Base-by-base conservation (phyloP, 1,284 basidiomycete genomes). In the Rhodotorula mucilaginosa region DNA sequence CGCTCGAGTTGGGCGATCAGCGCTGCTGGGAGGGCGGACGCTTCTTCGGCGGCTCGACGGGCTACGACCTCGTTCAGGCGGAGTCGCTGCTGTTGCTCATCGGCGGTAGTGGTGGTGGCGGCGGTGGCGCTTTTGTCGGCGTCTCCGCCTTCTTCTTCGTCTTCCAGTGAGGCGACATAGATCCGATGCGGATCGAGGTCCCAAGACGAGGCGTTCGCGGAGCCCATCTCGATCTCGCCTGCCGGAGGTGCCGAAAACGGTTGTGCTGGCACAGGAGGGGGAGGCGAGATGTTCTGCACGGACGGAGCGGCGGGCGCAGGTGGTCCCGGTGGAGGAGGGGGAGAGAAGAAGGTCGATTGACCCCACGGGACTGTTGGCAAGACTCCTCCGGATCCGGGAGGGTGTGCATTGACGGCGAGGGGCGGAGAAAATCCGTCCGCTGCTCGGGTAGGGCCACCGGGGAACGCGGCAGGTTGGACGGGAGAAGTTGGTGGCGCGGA, bases 111-210 rank as follows among this genome's bases (percentile, higher is more conserved):
- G n/a, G 62, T 26, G 26, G 26, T 26, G 26, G 26, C 26, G 8
- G 19, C 49, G 19, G 18, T 16, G 47, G 15, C 8, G 19, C 18
- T 3, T n/a, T 23, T 23, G 4, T 54, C 57, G 44, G 12, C n/a
- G 19, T 15, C 39, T 8, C 10, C 8, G 18, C 16, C 26, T 12
- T 70, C 68, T 1, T 68, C 68, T 39, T 68, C 63, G 46, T 58
- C 63, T 1, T 56, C 57, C 15, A 75, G 66, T 2, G 74, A 76
- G 8, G 72, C 63, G 49, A 74, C 68, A 64, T 76, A 72, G 61
- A 72, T 56, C n/a, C 68, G 49, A 54, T 76, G 67, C 6, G 64
- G 65, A n/a, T 61, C 63, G 31, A 73, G 29, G 44, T 73, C 69
- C 65, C 64, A 70, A 21, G 64, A 65, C 3, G 65, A 57, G 3